A percentile compares a stretch with the other conserved stretches of the same genome.
phyloP scores from a whole-genome alignment of 768 basidiomycete genomes.

The Suillus clintonianus region DNA sequence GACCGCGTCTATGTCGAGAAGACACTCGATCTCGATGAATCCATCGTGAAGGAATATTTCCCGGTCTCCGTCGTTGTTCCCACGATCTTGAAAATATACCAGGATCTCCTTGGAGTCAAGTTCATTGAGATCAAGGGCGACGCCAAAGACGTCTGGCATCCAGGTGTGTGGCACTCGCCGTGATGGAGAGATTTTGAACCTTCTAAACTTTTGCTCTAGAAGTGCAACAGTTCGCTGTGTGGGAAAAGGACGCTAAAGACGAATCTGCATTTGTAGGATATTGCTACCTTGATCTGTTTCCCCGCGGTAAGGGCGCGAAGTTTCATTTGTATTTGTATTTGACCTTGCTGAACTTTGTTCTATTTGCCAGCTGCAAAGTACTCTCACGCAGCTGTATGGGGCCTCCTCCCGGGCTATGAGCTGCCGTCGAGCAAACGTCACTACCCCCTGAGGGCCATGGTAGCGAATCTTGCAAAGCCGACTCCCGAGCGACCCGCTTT shows the following conservation, averaged over 20 bases:
- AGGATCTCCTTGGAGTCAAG: conserved; percentile 74
- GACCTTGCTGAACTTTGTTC: background rate
- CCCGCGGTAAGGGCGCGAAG: conserved; percentile 54
- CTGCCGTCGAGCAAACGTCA: conserved; percentile 55
- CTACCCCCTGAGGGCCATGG: conserved; percentile 84
- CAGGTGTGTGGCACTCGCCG: conserved; percentile 46
- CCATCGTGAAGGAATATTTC: conserved; percentile 86
- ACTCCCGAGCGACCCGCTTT: conserved; percentile 79
- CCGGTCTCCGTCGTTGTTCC: conserved; percentile 84
- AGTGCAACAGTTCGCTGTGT: conserved; percentile 82
- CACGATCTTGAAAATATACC: conserved; percentile 81
- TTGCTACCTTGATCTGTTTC: conserved; percentile 88
- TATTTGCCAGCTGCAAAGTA: conserved; percentile 64
- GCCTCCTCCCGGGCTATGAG: conserved; percentile 67
- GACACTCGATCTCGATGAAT: conserved; percentile 70
- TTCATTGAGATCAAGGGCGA: conserved; percentile 59
- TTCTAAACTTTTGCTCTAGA: conserved; percentile 41
- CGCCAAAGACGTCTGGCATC: conserved; percentile 74
- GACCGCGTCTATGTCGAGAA: conserved; percentile 56
- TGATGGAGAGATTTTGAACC: background rate
- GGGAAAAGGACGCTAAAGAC: conserved; percentile 76
- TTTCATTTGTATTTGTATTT: background rate
- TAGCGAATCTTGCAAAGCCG: conserved; percentile 87
- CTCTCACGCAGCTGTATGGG: conserved; percentile 87
- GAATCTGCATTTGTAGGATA: conserved; percentile 78